Evolutionary conservation across 2,329 filamentous ascomycete genomes (phyloP).

Genomic region (Boeremia lycopersici): DNA sequence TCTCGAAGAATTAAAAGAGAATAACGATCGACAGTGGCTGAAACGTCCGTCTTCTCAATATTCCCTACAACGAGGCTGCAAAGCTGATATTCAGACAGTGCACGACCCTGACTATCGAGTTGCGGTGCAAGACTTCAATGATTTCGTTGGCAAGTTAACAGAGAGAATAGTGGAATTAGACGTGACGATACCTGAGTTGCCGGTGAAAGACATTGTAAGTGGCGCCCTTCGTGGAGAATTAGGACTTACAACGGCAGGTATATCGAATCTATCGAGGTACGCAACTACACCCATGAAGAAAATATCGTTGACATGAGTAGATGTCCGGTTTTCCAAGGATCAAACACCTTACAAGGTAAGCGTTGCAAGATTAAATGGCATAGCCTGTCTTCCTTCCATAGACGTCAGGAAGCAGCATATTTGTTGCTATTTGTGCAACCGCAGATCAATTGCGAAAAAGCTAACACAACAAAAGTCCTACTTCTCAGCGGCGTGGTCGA

Average conservation of each 20-base stretch:
- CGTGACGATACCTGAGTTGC: constrained; percentile 83
- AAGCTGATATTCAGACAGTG: constrained; percentile 55
- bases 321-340: constrained; percentile 83
- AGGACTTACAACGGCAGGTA: constrained; percentile 53
- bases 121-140: constrained; percentile 79
- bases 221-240: background rate
- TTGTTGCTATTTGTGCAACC: background rate
- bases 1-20: constrained; percentile 61
- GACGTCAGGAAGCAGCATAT: no score
- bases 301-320: constrained; percentile 44
- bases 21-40: constrained; percentile 68
- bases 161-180: constrained; percentile 74
- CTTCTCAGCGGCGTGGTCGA: constrained; percentile 85
- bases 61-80: background rate
- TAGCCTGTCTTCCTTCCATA: background rate
- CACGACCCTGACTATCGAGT: constrained; percentile 80
- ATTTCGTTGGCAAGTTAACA: constrained; percentile 75
- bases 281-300: background rate
- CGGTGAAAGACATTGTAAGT: constrained; percentile 76
- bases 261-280: constrained; percentile 78
- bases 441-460: background rate
- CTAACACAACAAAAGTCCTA: constrained; percentile 62
- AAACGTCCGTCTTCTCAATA: constrained; percentile 57
- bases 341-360: constrained; percentile 85
- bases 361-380: background rate